A percentile compares a stretch with the other conserved stretches of the same genome.
Evolutionary conservation across 345 rosid species (phyloP).

Genomic region (Ceriops tagal): DNA sequence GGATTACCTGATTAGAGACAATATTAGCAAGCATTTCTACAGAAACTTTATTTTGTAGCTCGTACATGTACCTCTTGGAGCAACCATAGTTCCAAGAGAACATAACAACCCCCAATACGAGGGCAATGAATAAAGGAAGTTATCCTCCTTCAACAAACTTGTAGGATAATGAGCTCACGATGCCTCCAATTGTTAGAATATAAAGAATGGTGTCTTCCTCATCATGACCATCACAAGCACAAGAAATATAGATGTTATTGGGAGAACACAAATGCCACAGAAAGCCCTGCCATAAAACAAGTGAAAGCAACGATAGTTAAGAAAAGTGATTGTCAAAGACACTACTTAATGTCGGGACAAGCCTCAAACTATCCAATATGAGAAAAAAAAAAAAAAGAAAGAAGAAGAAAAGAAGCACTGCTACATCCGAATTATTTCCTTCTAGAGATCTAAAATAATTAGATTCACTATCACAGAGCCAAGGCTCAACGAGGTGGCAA

Average conservation of each 20-base stretch:
- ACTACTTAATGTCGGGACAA: no score
- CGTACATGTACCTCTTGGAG: constrained; percentile 40
- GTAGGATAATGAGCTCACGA: constrained; percentile 52
- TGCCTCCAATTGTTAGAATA: constrained; percentile 30
- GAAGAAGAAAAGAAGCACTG: no score
- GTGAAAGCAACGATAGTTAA: background rate
- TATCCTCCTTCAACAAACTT: constrained; percentile 64
- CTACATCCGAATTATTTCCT: no score
- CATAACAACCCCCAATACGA: constrained; percentile 47
- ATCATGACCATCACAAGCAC: constrained; percentile 62
- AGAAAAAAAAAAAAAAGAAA: no score
- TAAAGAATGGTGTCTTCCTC: constrained; percentile 56
- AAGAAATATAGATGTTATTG: constrained; percentile 53
- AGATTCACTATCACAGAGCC: no score
- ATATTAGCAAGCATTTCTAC: constrained; percentile 11
- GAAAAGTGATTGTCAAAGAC: no score
- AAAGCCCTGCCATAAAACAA: constrained; percentile 40
- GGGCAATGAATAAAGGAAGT: constrained; percentile 45
- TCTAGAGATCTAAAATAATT: no score
- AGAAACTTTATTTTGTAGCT: constrained; percentile 60
- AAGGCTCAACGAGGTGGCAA: no score
- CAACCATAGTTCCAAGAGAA: constrained; percentile 67
- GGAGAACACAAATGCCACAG: constrained; percentile 62
- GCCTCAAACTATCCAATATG: no score
- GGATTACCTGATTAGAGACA: constrained; percentile 32